A percentile compares a stretch with the other conserved stretches of the same genome.
Evolutionary conservation across 2,329 filamentous ascomycete species (phyloP).

Genomic region (Colletotrichum sp.): DNA sequence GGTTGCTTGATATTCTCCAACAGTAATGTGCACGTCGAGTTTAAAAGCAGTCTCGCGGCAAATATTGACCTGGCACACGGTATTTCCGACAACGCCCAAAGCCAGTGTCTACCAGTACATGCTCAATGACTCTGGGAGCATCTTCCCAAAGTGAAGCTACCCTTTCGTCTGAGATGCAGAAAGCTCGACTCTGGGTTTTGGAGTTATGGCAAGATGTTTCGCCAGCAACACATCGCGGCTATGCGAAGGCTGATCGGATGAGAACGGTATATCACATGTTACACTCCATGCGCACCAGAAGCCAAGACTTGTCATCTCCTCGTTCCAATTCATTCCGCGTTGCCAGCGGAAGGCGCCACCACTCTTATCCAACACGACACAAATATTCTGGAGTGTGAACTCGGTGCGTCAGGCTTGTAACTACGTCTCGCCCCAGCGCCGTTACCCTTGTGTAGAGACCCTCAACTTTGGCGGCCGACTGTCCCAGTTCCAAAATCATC

Average conservation of each 20-base stretch:
- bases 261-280: background rate
- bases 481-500: background rate
- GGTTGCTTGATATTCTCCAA: background rate
- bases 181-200: background rate
- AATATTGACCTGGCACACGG: background rate
- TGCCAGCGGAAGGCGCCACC: background rate
- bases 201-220: background rate
- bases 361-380: background rate
- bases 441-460: background rate
- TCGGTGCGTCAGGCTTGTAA: background rate
- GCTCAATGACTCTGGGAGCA: background rate
- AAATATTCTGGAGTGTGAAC: background rate
- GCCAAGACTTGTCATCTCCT: background rate
- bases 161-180: background rate
- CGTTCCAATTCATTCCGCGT: background rate
- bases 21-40: background rate
- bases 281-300: background rate
- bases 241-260: background rate
- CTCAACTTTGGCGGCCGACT: background rate
- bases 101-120: background rate
- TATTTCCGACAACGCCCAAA: background rate
- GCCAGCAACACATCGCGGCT: background rate
- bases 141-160: background rate
- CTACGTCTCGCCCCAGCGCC: background rate
- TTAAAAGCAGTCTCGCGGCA: background rate